These are phyloP conservation scores for Klebsormidium nitens DNA, from an alignment of 139 green algal species.

Conservation along the genomic window DNA sequence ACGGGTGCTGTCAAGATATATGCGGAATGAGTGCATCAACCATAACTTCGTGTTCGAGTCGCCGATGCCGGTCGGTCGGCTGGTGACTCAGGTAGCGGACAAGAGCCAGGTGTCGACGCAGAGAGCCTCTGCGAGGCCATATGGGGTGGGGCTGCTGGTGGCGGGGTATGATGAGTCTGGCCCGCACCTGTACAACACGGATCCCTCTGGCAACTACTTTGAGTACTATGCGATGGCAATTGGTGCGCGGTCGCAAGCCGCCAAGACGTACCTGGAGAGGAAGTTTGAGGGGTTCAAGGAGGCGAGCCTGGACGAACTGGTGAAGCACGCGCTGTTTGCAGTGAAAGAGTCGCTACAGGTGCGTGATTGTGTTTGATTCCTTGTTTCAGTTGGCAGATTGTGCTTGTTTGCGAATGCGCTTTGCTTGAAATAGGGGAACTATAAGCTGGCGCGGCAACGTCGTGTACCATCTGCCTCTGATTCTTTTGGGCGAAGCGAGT, in stretches of 20 bases:
- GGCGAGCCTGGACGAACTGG: conserved; percentile 69
- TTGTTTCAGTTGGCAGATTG: too few relatives aligned
- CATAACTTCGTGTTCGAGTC: conserved; percentile 93
- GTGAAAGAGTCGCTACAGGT: conserved; percentile 39
- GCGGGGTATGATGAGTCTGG: conserved; percentile 72
- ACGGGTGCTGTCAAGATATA: conserved; percentile 86
- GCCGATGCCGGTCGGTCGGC: conserved; percentile 69
- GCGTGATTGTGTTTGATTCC: too few relatives aligned
- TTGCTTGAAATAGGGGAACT: too few relatives aligned
- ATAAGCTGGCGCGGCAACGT: too few relatives aligned
- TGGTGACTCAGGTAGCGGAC: conserved; percentile 89
- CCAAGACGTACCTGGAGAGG: conserved; percentile 95
- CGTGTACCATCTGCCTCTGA: too few relatives aligned
- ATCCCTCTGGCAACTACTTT: conserved; percentile 90
- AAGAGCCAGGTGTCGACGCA: conserved; percentile 78
- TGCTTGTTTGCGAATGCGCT: too few relatives aligned
- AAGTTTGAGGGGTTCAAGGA: conserved; percentile 76
- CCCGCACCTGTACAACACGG: conserved; percentile 62
- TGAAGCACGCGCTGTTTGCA: conserved; percentile 58
- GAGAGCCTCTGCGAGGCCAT: conserved; percentile 88
- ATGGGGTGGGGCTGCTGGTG: conserved; percentile 90
- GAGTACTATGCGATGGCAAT: conserved; percentile 97
- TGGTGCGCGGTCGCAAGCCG: conserved; percentile 84
- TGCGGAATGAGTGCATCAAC: conserved; percentile 93
- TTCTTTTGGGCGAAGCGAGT: too few relatives aligned